Percentiles rank a stretch among this genome's conserved stretches.
phyloP scores from a whole-genome alignment of 2,329 filamentous ascomycete genomes.

The Pyrenophora tritici-repentis region DNA sequence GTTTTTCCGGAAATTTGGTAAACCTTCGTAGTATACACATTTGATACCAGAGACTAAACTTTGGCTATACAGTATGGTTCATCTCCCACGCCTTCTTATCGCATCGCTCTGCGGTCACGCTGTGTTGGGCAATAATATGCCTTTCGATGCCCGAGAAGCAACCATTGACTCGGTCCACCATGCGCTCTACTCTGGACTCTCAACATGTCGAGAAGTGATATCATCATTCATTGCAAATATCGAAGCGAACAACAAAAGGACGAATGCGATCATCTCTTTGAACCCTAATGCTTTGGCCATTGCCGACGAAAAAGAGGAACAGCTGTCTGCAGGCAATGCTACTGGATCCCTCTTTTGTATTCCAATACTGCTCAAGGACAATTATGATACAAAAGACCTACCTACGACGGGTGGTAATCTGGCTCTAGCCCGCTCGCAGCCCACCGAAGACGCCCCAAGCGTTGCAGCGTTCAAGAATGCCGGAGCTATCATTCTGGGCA shows the following conservation, averaged over 20 bases:
- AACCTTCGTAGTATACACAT: background rate
- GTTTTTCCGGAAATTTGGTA: background rate
- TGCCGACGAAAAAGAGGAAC: conserved; percentile 58
- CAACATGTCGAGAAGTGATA: conserved; percentile 61
- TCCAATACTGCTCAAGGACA: conserved; percentile 68
- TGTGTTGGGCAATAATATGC: conserved; percentile 31
- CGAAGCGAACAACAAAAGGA: conserved; percentile 59
- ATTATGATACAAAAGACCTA: conserved; percentile 61
- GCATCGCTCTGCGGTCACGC: conserved; percentile 15
- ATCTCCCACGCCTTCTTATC: background rate
- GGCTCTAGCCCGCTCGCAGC: conserved; percentile 56
- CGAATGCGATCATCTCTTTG: conserved; percentile 63
- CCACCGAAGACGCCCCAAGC: conserved; percentile 56
- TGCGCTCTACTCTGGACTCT: conserved; percentile 58
- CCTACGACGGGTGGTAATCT: conserved; percentile 62
- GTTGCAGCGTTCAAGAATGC: conserved; percentile 56
- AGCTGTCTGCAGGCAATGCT: conserved; percentile 54
- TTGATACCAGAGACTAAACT: background rate
- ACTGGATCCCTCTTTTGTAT: conserved; percentile 63
- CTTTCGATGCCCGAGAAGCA: conserved; percentile 61
- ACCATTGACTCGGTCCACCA: conserved; percentile 63
- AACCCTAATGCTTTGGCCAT: conserved; percentile 55
- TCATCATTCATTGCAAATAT: conserved; percentile 63
- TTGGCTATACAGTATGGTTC: conserved; percentile 11
- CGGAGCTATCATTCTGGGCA: conserved; percentile 62